Conservation (phyloP, 2,329 filamentous ascomycete genomes). For the Simplicillium aogashimaense region DNA sequence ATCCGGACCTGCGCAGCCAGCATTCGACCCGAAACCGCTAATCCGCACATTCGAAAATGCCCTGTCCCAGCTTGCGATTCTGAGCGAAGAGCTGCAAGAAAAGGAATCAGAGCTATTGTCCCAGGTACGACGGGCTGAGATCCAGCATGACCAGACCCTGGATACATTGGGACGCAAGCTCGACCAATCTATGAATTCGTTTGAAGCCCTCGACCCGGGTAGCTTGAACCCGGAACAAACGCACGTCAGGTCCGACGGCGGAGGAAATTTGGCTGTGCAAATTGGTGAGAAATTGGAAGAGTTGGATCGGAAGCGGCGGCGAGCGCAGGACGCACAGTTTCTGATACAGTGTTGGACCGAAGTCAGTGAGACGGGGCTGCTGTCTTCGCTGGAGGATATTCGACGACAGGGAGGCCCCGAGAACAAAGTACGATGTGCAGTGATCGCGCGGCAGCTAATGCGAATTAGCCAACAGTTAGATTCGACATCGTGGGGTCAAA, state of each 20-base stretch:
- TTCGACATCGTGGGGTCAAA: slow-evolving; percentile 55
- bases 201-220: slow-evolving; percentile 79
- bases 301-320: slow-evolving; percentile 79
- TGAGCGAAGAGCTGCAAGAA: slow-evolving; percentile 77
- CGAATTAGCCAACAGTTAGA: slow-evolving; percentile 90
- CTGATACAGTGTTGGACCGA: slow-evolving; percentile 95
- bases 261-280: slow-evolving; percentile 84
- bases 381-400: slow-evolving; percentile 82
- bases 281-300: slow-evolving; percentile 93
- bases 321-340: slow-evolving; percentile 89
- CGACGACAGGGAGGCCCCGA: slow-evolving; percentile 76
- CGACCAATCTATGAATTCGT: slow-evolving; percentile 83
- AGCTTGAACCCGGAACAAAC: slow-evolving; percentile 24
- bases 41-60: slow-evolving; percentile 87
- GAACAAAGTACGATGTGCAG: slow-evolving; percentile 86
- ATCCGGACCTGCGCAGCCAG: slow-evolving; percentile 53
- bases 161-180: slow-evolving; percentile 81
- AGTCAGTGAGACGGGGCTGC: slow-evolving; percentile 78
- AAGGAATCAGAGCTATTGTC: slow-evolving; percentile 86
- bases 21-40: slow-evolving; percentile 91
- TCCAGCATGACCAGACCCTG: slow-evolving; percentile 84
- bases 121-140: slow-evolving; percentile 82
- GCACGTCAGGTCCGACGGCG: slow-evolving; percentile 36
- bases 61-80: slow-evolving; percentile 55
- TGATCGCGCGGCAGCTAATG: slow-evolving; percentile 87